A percentile compares a stretch with the other conserved stretches of the same genome.
phyloP scores from a whole-genome alignment of 805 yeast species.

The Yamadazyma insecticola region DNA sequence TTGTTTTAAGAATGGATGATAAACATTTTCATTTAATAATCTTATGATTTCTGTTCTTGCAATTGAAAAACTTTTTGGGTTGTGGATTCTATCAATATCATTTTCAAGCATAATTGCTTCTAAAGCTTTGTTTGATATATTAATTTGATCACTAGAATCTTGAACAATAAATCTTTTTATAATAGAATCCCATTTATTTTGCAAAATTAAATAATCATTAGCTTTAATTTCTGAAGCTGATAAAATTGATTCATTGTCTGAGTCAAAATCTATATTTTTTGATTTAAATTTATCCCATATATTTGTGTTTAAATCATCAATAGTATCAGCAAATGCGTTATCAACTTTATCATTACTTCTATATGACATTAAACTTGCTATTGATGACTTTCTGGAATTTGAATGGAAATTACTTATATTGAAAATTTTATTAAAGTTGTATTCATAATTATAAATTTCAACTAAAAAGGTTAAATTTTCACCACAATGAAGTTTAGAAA shows the following conservation, averaged over 20 bases:
- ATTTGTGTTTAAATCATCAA: conserved; percentile 18
- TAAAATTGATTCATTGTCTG: conserved; percentile 2
- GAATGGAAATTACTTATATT: conserved; percentile 2
- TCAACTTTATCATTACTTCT: conserved; percentile 12
- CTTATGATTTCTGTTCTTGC: conserved; percentile 30
- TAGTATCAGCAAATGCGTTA: conserved; percentile 19
- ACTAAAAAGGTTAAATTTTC: conserved; percentile 44
- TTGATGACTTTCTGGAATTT: conserved; percentile 7
- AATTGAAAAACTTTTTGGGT: conserved; percentile 19
- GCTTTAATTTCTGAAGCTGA: not conserved
- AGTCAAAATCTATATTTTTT: conserved; percentile 7
- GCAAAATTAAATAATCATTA: conserved; percentile 1
- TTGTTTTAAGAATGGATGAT: conserved; percentile 14
- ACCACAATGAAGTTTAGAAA: conserved; percentile 37
- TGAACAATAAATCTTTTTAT: conserved; percentile 35
- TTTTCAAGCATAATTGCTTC: conserved; percentile 17
- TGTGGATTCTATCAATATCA: too few relatives aligned
- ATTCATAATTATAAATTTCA: conserved; percentile 43
- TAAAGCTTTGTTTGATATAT: conserved; percentile 38
- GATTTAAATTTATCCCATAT: conserved; percentile 17
- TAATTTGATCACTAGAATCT: conserved; percentile 46
- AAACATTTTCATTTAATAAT: conserved; percentile 32
- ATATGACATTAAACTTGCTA: conserved; percentile 6
- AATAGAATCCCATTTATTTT: conserved; percentile 33
- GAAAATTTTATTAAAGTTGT: conserved; percentile 28